These are phyloP conservation scores for Monosporozyma servazzii DNA, from an alignment of 805 yeast genomes.

Conservation along the genomic window DNA sequence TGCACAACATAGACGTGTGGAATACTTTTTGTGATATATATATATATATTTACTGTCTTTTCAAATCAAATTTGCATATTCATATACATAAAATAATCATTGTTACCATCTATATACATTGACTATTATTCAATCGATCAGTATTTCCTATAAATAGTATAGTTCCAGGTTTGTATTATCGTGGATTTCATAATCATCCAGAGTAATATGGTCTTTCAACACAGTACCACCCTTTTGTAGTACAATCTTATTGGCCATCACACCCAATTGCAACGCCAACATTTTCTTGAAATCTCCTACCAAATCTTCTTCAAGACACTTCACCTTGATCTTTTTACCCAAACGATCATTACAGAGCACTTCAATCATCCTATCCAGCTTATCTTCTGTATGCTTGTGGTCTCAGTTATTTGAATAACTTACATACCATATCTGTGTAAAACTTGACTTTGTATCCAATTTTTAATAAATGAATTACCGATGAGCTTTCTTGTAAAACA, in stretches of 20 bases:
- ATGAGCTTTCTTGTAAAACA: not conserved
- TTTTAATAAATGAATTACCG: not conserved
- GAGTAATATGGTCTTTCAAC: slow-evolving; percentile 78
- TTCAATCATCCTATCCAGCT: slow-evolving; percentile 47
- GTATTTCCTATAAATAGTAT: slow-evolving; percentile 50
- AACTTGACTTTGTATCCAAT: not conserved
- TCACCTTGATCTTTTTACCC: slow-evolving; percentile 82
- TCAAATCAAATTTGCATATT: not conserved
- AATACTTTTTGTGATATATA: slow-evolving; percentile 23
- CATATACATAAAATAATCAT: not conserved
- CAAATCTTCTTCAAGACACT: slow-evolving; percentile 77
- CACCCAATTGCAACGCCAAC: slow-evolving; percentile 74
- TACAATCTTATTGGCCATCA: slow-evolving; percentile 47
- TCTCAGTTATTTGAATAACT: not conserved
- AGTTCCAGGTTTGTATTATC: slow-evolving; percentile 81
- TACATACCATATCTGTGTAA: not conserved
- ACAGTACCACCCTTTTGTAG: slow-evolving; percentile 80
- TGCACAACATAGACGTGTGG: slow-evolving; percentile 27
- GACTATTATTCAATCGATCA: no score
- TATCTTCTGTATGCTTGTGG: no score
- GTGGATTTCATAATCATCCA: slow-evolving; percentile 93
- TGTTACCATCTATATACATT: not conserved
- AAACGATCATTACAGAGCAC: slow-evolving; percentile 66
- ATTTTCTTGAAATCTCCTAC: slow-evolving; percentile 86
- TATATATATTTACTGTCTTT: not conserved